Conservation (phyloP, 2,329 filamentous ascomycete species). For the Periconia sp. region DNA sequence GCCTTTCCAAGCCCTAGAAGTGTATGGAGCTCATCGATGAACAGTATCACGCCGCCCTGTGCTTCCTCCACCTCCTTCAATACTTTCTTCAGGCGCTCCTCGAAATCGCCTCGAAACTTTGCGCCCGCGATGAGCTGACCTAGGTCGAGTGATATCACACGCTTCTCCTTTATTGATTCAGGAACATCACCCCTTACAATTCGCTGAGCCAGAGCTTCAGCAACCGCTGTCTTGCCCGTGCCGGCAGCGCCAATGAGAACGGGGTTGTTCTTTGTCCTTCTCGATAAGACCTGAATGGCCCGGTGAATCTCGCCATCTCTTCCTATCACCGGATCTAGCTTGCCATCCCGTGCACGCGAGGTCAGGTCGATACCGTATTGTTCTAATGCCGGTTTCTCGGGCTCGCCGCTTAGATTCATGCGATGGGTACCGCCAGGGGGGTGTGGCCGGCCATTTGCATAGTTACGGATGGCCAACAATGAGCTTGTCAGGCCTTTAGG, state of each 20-base stretch:
- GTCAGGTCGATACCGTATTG: constrained; percentile 92
- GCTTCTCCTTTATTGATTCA: constrained; percentile 93
- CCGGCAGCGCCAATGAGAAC: constrained; percentile 92
- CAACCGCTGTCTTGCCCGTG: constrained; percentile 91
- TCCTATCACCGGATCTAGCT: constrained; percentile 94
- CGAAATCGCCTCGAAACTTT: constrained; percentile 95
- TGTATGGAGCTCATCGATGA: constrained; percentile 93
- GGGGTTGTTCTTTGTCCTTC: constrained; percentile 94
- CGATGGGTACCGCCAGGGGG: constrained; percentile 91
- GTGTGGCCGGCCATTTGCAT: constrained; percentile 70
- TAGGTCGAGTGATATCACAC: constrained; percentile 84
- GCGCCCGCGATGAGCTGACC: constrained; percentile 94
- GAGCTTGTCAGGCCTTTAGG: constrained; percentile 43
- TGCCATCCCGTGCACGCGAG: constrained; percentile 81
- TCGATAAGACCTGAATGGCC: constrained; percentile 90
- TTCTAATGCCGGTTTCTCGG: constrained; percentile 85
- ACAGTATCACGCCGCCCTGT: constrained; percentile 87
- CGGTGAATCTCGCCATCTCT: constrained; percentile 90
- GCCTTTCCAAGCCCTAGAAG: constrained; percentile 91
- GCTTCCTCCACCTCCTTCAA: constrained; percentile 90
- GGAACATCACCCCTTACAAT: constrained; percentile 94
- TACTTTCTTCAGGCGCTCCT: constrained; percentile 90
- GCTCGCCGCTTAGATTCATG: constrained; percentile 82
- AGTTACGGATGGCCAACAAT: constrained; percentile 55
- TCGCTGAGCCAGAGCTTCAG: constrained; percentile 87